Evolutionary conservation across 2,329 filamentous ascomycete species (phyloP), one percentile per base, ranked within the genome.

Genomic region (Aureobasidium sp.): DNA sequence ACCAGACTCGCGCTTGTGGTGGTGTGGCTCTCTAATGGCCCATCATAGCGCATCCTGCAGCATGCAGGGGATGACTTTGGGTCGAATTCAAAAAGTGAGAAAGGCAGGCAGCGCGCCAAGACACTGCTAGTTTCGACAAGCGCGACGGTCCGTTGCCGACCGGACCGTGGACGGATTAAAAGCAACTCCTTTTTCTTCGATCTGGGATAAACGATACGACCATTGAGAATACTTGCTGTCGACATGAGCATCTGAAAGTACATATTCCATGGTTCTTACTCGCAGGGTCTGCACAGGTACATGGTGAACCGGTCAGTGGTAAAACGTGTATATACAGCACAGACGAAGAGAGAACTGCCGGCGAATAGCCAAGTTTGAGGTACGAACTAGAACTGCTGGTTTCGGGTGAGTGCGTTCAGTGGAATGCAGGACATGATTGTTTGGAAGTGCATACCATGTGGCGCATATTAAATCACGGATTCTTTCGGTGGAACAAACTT

Each of bases 61-160:
- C 45, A 59, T 59, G 57, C 57, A 59, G 57, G 57, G 57, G 57
- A 59, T 34, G 57, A 58, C 54, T 47, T 58, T 36, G 32, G 42
- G 25, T 30, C 8, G 21, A 58, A 48, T 16, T 30, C 27, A 59
- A 41, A 50, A 50, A 21, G 13, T 9, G 15, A 21, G 8, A 45
- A 47, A 27, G 27, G 41, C 10, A 34, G 45, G 25, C 13, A 6
- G 52, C 49, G 27, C 25, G 48, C 49, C 49, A 52, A 52, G 49
- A 27, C 49, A 10, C 34, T 39, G 32, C 49, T 52, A 39, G 21
- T 39, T 21, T 21, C 21, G 21, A 21, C 21, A 21, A 21, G 21
- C 21, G 21, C 21, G 21, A 9, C 21, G 49, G 39, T 36, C 16
- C 27, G n/a, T 32, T 44, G 7, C 27, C 53, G 53, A 29, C 27